Base-by-base conservation (phyloP, 23 red algal species). In the Chondrus crispus region DNA sequence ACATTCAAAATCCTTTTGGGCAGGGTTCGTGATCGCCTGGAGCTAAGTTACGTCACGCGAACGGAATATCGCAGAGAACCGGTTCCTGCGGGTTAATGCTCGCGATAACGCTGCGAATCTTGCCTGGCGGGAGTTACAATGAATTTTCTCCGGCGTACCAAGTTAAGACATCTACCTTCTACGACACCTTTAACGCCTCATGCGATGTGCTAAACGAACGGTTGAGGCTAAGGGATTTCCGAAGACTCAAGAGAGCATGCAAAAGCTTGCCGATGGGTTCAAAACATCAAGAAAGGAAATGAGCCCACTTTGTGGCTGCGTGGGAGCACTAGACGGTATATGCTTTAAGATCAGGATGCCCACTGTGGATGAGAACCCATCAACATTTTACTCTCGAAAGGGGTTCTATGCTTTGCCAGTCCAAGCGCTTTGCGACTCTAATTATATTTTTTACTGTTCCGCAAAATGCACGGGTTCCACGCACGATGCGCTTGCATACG, bases 401-500 rank as follows among this genome's bases (percentile, higher is more conserved):
- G 69, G 12, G 69, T 36, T 11, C 32, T 74, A 32, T 40, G 43
- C 32, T 6, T 46, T 35, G 8, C 69, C 69, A 11, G 69, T 74
- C n/a, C 69, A 74, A 35, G 69, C 69, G 13, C 5, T 74, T 36
- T 5, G 48, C 28, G 72, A 78, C 42, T 47, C 72, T 5, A 5
- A 7, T 40, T 78, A 78, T 78, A 4, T 43, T 6, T 78, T 78
- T n/a, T 78, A 78, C 42, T 78, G 48, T 40, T 78, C 72, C 2
- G 72, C 72, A 8, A 33, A 51, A 22, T 43, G 24, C 3, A 41
- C 45, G 16, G 72, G 43, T 4, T 78, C 72, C 53, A 78, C 40
- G 5, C 48, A 78, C 72, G 72, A 78, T 49, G 72, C 72, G 2
- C n/a, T 78, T 30, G 72, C 43, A n/a, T 78, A 51, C 32, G 72